Percentiles rank a stretch among this genome's conserved stretches.
Evolutionary conservation across 257 asterid species (phyloP).

Genomic region (Cynanchum wilfordii): DNA sequence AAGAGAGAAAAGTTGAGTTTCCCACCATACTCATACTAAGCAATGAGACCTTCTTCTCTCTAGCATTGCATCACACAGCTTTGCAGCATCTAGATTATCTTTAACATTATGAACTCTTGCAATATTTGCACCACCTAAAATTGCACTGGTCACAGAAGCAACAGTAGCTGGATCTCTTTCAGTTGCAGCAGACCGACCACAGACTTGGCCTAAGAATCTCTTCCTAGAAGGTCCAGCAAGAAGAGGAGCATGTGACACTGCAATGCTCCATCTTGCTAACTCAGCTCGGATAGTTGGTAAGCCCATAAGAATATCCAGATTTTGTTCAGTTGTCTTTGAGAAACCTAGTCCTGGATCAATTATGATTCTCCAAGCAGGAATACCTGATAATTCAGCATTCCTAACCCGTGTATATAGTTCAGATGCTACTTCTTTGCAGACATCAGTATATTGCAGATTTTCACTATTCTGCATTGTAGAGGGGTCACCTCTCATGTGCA

Average conservation of each 20-base stretch:
- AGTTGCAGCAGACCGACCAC: constrained; percentile 39
- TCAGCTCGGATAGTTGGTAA: constrained; percentile 46
- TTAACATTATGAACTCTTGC: constrained; percentile 83
- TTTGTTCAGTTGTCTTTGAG: constrained; percentile 75
- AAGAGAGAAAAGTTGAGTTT: not conserved
- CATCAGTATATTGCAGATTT: constrained; percentile 50
- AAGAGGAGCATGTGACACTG: constrained; percentile 61
- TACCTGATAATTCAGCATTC: constrained; percentile 73
- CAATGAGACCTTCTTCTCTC: constrained; percentile 29
- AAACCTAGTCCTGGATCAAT: constrained; percentile 90
- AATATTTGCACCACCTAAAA: constrained; percentile 73
- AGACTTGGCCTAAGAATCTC: constrained; percentile 82
- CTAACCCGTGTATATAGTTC: constrained; percentile 48
- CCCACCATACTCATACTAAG: not conserved
- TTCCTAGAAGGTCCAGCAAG: constrained; percentile 83
- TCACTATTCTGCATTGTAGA: constrained; percentile 69
- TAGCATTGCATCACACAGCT: constrained; percentile 75
- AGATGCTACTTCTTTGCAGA: constrained; percentile 57
- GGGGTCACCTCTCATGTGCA: constrained; percentile 97
- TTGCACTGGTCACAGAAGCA: constrained; percentile 59
- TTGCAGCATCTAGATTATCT: constrained; percentile 66
- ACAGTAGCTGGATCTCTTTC: constrained; percentile 81
- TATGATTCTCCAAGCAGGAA: constrained; percentile 94
- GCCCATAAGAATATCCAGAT: constrained; percentile 59
- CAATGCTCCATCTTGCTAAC: constrained; percentile 58